Base-by-base conservation (phyloP, 2,329 filamentous ascomycete genomes). In the Pseudogymnoascus sp. region DNA sequence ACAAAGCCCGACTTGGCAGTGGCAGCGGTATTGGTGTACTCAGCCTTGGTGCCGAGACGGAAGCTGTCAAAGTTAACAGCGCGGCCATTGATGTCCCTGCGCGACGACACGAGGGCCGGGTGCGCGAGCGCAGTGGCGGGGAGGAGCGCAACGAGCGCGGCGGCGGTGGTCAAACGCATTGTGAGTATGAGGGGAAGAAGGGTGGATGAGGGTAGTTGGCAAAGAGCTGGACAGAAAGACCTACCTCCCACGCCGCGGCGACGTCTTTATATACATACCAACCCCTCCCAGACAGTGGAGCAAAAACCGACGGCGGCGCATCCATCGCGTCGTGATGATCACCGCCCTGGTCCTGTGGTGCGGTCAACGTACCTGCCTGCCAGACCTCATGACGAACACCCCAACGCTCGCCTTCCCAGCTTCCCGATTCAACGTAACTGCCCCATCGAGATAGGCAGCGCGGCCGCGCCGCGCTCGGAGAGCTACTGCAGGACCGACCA, bases 31-130 rank as follows among this genome's bases (percentile, higher is more conserved):
- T 65, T 63, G 50, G 20, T 62, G 58, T 65, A 67, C 2, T 61
- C 60, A n/a, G 63, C 47, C 14, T 30, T 50, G 16, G 64, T 65
- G 4, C 54, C 59, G 11, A 67, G 32, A 2, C 62, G 59, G 61
- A 65, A 67, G 4, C 32, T 28, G 18, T 61, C 62, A 16, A 67
- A 59, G 37, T 67, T 61, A 14, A 65, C 30, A 2, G 54, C 34
- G 7, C 54, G 54, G 25, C 43, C 43, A 16, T 50, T 50, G 43
- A 50, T 28, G 25, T 50, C 43, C 2, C 43, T 7, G 14, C 43
- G 43, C 14, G 43, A 50, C 14, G 43, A 50, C 22, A 30, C 43
- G 22, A 30, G 22, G 16, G 43, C 43, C 9, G 43, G 43, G 43
- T 50, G 43, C 4, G 43, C 43, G 3, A 50, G n/a, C 2, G 43